Conservation (phyloP, 345 rosid species). For the Barbarea vulgaris region DNA sequence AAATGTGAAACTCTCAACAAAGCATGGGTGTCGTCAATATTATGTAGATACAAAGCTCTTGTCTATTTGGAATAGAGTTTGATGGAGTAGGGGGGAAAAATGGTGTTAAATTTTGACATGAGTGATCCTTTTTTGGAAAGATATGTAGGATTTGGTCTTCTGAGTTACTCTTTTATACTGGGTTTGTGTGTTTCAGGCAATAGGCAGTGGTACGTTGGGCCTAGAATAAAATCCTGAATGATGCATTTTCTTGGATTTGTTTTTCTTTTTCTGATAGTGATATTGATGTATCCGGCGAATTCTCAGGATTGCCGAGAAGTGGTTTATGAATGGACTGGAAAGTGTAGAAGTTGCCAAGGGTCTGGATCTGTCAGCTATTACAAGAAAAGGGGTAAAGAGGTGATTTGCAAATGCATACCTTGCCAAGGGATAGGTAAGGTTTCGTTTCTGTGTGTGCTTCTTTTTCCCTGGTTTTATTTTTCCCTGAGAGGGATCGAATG, state of each 20-base stretch:
- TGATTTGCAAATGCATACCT: constrained; percentile 83
- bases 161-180: not conserved
- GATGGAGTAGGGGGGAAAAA: not conserved
- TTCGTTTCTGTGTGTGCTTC: not conserved
- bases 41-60: constrained; percentile 1
- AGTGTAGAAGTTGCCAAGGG: constrained; percentile 92
- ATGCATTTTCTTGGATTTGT: constrained; percentile 16
- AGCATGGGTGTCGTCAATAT: not conserved
- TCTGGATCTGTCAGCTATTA: constrained; percentile 81
- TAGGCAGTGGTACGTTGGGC: constrained; percentile 11
- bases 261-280: constrained; percentile 20
- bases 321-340: constrained; percentile 98
- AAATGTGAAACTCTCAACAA: not conserved
- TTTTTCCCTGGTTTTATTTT: not conserved
- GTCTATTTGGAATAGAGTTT: not conserved
- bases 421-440: constrained; percentile 91
- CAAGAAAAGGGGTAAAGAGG: constrained; percentile 85
- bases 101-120: not conserved
- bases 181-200: constrained; percentile 13
- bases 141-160: not conserved
- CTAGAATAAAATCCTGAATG: not conserved
- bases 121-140: not conserved
- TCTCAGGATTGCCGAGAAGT: constrained; percentile 82
- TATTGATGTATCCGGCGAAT: not conserved
- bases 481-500: not conserved